Conservation (phyloP, 169 alveolate species). For the Plasmodium adleri region DNA sequence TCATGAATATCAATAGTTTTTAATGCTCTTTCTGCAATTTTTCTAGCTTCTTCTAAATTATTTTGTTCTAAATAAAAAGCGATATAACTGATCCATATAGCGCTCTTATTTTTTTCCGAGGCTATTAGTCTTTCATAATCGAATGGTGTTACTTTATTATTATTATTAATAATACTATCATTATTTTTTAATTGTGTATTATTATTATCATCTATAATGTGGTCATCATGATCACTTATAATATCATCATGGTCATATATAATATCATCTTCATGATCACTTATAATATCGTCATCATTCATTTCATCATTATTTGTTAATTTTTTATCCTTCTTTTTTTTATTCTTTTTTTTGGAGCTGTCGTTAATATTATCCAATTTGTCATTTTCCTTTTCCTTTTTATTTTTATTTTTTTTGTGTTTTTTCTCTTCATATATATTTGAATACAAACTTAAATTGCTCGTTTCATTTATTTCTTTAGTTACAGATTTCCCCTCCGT, state of each 20-base stretch:
- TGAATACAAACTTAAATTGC: slow-evolving; percentile 41
- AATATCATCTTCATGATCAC: neutral
- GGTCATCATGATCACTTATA: neutral
- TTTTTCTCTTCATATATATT: slow-evolving; percentile 10
- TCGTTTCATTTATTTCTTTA: slow-evolving; percentile 11
- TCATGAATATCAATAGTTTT: slow-evolving; percentile 86
- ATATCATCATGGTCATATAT: neutral
- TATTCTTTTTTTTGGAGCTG: neutral
- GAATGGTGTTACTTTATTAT: slow-evolving; percentile 16
- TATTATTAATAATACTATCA: neutral
- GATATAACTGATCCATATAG: slow-evolving; percentile 85
- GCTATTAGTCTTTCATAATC: slow-evolving; percentile 78
- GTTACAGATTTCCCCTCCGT: slow-evolving; percentile 39
- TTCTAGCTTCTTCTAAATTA: slow-evolving; percentile 85
- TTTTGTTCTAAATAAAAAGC: slow-evolving; percentile 86
- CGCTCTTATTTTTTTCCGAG: slow-evolving; percentile 81
- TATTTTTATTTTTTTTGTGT: slow-evolving; percentile 3
- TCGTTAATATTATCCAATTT: neutral
- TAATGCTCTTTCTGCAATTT: slow-evolving; percentile 86
- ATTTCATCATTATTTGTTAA: neutral
- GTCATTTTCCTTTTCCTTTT: slow-evolving; percentile 1
- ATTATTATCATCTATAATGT: neutral
- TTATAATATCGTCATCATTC: neutral
- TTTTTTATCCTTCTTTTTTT: neutral
- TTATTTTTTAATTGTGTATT: neutral